Percentiles rank a stretch among this genome's conserved stretches.
Conservation (phyloP, 805 yeast genomes). For the Cyberlindnera japonica region DNA sequence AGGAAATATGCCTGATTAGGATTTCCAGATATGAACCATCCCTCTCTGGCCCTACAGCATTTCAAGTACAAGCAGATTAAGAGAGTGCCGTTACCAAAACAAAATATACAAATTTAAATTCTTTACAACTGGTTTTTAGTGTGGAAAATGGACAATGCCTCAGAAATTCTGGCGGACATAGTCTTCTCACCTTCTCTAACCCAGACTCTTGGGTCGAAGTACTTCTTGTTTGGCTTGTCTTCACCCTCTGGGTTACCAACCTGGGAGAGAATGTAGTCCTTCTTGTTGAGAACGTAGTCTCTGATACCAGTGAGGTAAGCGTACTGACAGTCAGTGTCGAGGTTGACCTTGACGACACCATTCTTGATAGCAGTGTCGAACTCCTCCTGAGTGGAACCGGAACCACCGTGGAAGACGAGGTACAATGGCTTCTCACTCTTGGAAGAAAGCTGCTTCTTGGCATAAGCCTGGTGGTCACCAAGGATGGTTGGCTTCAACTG, state of each 20-base stretch:
- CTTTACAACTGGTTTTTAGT: constrained; percentile 57
- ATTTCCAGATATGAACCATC: neutral
- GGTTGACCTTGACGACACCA: constrained; percentile 99
- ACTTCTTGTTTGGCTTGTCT: constrained; percentile 99
- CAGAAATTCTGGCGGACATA: constrained; percentile 80
- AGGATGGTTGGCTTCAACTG: constrained; percentile 86
- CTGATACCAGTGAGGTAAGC: constrained; percentile 97
- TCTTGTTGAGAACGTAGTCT: constrained; percentile 93
- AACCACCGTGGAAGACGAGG: constrained; percentile 99
- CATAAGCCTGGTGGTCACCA: constrained; percentile 93
- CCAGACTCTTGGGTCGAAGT: constrained; percentile 99
- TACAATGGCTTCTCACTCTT: constrained; percentile 67
- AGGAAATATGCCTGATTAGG: constrained; percentile 1
- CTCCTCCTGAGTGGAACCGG: constrained; percentile 92
- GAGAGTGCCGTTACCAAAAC: no score
- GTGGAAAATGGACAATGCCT: constrained; percentile 85
- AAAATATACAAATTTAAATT: neutral
- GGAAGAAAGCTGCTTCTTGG: constrained; percentile 61
- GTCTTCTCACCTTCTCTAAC: constrained; percentile 99
- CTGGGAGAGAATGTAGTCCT: constrained; percentile 83
- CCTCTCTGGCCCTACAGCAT: no score
- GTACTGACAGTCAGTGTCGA: constrained; percentile 98
- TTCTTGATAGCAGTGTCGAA: constrained; percentile 83
- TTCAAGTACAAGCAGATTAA: no score
- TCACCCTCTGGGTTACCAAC: constrained; percentile 99